Base-by-base conservation (phyloP, 2,329 filamentous ascomycete genomes). In the Hypoxylon sp. region DNA sequence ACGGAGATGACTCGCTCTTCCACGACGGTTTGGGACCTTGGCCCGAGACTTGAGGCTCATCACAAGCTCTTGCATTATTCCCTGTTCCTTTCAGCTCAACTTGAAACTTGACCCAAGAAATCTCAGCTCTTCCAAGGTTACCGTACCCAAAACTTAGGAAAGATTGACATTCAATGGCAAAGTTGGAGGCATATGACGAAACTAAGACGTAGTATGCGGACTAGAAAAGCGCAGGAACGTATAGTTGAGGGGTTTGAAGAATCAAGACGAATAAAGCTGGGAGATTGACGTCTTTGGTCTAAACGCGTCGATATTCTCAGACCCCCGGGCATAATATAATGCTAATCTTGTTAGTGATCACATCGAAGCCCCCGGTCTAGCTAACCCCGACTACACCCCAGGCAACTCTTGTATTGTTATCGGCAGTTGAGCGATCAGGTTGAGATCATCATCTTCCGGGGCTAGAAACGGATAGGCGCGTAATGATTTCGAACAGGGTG, bases 341-440 rank as follows among this genome's bases (percentile, higher is more conserved):
- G 39, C 17, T 44, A 22, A 37, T 42, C 29, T 31, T n/a, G 50
- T 26, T 22, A 50, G 53, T 31, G 33, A 61, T 60, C 60, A 65
- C 17, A 37, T 42, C 42, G 13, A 58, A 31, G 5, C 37, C 37
- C 39, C 50, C 50, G 24, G 35, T 42, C 54, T 44, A 55, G 64
- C 52, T 59, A 55, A 57, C 35, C 50, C 59, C 42, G 22, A 46
- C 35, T 53, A 46, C 37, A 29, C 42, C 48, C 63, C 47, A 50
- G 63, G 53, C 59, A 58, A 33, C 19, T 29, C 44, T 44, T 60
- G n/a, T 51, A 44, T 69, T 69, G n/a, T 66, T 46, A 26, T 65
- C 70, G 70, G 70, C 65, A 72, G 67, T 72, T 72, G 70, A 58
- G 53, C 65, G 60, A 68, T 62, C 59, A 64, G 48, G 63, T 66